Evolutionary conservation across 257 asterid species (phyloP), one percentile per base, ranked within the genome.

Genomic region (Rhazya stricta): DNA sequence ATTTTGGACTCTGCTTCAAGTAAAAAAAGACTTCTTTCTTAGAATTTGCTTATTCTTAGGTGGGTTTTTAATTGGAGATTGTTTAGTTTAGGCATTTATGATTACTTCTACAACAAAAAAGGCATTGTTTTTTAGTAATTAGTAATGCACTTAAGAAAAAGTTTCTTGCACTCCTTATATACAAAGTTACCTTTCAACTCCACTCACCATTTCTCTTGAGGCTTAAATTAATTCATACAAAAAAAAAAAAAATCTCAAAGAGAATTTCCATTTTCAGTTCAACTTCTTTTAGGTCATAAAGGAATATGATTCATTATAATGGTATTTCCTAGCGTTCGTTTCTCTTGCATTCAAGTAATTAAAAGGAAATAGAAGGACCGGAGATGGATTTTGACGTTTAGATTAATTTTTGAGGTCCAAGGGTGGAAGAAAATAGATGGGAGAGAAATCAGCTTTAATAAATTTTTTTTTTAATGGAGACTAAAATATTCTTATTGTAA

Each of bases 1-100:
- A 41, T 37, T 63, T 63, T 63, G 69, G 69, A 34, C 69, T 34
- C 69, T 63, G 41, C 8, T 7, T 65, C 29, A 65, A 62, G 69
- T 18, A 19, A 18, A 34, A 13, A 29, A 5, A 30, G 16, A 4
- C 2, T 29, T 29, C 6, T 27, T 60, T 27, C 5, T 60, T 32
- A 4, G 9, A 63, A 34, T 63, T 37, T 66, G 5, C 23, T 10
- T 23, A 37, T 66, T 66, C 16, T 66, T 10, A 65, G 21, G 9
- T 37, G 30, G n/a, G 13, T 34, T 34, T 63, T 34, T 4, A 36
- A 43, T 66, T 21, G 2, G 37, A 37, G 27, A 9, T 7, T 16
- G 46, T 66, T 66, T 39, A 18, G 1, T 66, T 66, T 37, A 4
- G 23, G 29, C 30, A 37, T 37, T 66, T 39, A 11, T 66, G 71